Evolutionary conservation across 441 rosid species (phyloP).

Genomic region (Arabidopsis hybrid): DNA sequence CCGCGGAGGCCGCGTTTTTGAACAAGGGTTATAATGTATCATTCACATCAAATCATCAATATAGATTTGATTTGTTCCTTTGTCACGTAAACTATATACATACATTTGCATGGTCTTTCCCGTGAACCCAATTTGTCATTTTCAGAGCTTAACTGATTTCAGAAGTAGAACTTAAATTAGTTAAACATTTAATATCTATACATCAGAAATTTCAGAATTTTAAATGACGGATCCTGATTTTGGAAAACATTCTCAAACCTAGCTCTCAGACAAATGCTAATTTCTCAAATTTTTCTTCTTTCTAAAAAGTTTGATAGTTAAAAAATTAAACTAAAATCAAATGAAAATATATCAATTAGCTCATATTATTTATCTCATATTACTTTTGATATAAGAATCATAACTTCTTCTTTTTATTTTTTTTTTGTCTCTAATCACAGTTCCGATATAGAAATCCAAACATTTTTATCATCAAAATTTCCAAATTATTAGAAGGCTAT

Average conservation of each 20-base stretch:
- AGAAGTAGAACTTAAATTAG: background rate
- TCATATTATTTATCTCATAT: too few species aligned
- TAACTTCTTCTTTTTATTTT: too few species aligned
- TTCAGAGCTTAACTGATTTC: conserved; percentile 3
- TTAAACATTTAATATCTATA: background rate
- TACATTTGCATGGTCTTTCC: conserved; percentile 8
- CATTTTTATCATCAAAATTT: background rate
- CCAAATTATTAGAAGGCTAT: background rate
- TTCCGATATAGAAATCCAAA: background rate
- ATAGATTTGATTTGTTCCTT: background rate
- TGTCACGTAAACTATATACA: conserved; percentile 7
- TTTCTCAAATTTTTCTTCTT: too few species aligned
- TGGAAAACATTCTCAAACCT: background rate
- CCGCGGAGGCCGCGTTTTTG: too few species aligned
- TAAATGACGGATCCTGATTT: too few species aligned
- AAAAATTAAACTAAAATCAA: too few species aligned
- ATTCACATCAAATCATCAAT: conserved; percentile 8
- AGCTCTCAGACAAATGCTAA: background rate
- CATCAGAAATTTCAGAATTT: background rate
- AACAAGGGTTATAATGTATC: background rate
- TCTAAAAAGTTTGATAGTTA: too few species aligned
- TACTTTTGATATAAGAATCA: too few species aligned
- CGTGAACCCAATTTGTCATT: conserved; percentile 24
- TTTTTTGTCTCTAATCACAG: background rate
- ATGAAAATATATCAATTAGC: too few species aligned